Evolutionary conservation across 352 stramenopile species (phyloP).

Genomic region (Phytophthora uliginosa): DNA sequence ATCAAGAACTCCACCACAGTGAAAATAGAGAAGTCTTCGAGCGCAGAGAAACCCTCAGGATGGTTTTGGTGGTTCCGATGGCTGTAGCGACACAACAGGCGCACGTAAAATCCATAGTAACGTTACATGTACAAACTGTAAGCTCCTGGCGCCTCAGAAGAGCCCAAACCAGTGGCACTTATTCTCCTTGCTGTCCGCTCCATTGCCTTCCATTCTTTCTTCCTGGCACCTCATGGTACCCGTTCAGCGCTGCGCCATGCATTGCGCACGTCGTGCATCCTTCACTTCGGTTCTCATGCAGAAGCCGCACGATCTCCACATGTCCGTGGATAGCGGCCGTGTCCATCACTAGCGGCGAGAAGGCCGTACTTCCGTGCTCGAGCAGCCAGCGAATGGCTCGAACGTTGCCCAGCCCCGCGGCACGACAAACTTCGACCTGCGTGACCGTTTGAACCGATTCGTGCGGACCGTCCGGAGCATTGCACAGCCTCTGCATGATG

Average conservation of each 20-base stretch:
- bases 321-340: slow-evolving; percentile 38
- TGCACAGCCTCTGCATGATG: slow-evolving; percentile 35
- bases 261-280: slow-evolving; percentile 37
- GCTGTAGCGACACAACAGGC: slow-evolving; percentile 16
- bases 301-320: slow-evolving; percentile 30
- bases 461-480: slow-evolving; percentile 17
- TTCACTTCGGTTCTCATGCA: slow-evolving; percentile 35
- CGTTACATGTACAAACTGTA: slow-evolving; percentile 2
- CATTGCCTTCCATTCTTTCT: neutral
- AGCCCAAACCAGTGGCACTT: slow-evolving; percentile 18
- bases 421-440: slow-evolving; percentile 33
- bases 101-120: slow-evolving; percentile 1
- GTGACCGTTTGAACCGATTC: slow-evolving; percentile 22
- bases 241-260: slow-evolving; percentile 37
- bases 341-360: slow-evolving; percentile 39
- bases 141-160: slow-evolving; percentile 7
- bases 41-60: slow-evolving; percentile 10
- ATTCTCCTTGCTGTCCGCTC: slow-evolving; percentile 1
- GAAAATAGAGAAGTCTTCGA: slow-evolving; percentile 18
- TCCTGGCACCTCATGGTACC: slow-evolving; percentile 32
- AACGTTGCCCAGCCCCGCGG: slow-evolving; percentile 35
- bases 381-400: slow-evolving; percentile 38
- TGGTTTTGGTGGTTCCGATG: slow-evolving; percentile 40
- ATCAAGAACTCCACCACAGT: neutral
- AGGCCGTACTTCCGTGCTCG: slow-evolving; percentile 16